A percentile compares a stretch with the other conserved stretches of the same genome.
These are phyloP conservation scores for Thamnidium elegans DNA, from an alignment of 192 early-diverging fungal genomes.

Conservation along the genomic window DNA sequence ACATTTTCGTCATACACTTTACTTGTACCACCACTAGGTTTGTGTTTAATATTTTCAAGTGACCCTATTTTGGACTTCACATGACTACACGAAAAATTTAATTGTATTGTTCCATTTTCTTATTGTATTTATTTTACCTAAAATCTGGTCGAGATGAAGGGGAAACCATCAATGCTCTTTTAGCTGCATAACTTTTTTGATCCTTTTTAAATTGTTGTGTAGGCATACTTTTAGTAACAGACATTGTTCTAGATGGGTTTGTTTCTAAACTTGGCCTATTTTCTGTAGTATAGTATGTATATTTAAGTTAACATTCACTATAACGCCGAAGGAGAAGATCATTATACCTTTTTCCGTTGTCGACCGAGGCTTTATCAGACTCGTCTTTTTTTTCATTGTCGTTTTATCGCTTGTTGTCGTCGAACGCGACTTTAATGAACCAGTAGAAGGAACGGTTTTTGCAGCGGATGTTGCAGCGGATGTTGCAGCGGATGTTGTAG, in stretches of 20 bases:
- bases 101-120: not conserved
- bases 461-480: not conserved
- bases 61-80: conserved; percentile 19
- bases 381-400: not conserved
- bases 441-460: not conserved
- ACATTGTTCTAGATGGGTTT: not conserved
- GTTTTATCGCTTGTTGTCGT: not conserved
- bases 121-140: not conserved
- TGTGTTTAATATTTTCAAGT: conserved; percentile 15
- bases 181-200: not conserved
- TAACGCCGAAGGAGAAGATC: not conserved
- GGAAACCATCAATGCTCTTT: not conserved
- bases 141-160: not conserved
- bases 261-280: no score
- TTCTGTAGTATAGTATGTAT: not conserved
- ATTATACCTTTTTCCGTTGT: no score
- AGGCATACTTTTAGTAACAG: not conserved
- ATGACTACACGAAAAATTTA: not conserved
- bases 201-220: not conserved
- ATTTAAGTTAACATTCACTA: not conserved
- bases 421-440: not conserved
- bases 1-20: not conserved
- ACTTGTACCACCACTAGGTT: conserved; percentile 16
- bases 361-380: not conserved
- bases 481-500: not conserved